These are phyloP conservation scores for Coemansia sp. DNA, from an alignment of 192 early-diverging fungal genomes.

Conservation along the genomic window DNA sequence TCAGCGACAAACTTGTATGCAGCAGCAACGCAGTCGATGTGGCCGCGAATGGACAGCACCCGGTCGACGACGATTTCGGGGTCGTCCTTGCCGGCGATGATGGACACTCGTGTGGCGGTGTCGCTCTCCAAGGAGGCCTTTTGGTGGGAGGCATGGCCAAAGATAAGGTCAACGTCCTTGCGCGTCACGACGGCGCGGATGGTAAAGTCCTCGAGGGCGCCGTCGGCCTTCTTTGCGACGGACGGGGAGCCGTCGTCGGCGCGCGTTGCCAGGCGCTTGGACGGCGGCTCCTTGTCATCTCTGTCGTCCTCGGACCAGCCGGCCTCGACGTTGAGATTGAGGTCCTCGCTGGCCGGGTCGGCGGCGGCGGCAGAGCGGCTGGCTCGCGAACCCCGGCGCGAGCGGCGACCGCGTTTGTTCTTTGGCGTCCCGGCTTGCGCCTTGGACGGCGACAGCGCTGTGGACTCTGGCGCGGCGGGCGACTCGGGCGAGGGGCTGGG, in stretches of 20 bases:
- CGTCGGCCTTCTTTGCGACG: constrained; percentile 9
- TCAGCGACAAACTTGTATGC: constrained; percentile 30
- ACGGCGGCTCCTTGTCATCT: constrained; percentile 35
- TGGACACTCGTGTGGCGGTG: constrained; percentile 13
- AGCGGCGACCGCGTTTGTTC: neutral
- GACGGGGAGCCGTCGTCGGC: constrained; percentile 9
- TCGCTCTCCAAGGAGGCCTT: constrained; percentile 22
- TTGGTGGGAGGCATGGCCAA: constrained; percentile 14
- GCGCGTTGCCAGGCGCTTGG: constrained; percentile 34
- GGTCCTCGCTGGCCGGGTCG: constrained; percentile 31
- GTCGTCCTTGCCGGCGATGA: constrained; percentile 47
- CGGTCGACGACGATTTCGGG: constrained; percentile 52
- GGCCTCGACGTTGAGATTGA: constrained; percentile 46
- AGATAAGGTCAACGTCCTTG: constrained; percentile 45
- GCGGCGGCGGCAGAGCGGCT: neutral
- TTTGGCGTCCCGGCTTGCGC: too few species aligned
- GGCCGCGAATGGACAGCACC: constrained; percentile 31
- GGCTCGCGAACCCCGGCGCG: neutral
- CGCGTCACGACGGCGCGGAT: constrained; percentile 49
- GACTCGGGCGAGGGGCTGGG: too few species aligned
- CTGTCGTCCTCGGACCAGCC: constrained; percentile 50
- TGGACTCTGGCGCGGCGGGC: too few species aligned
- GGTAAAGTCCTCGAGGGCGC: constrained; percentile 35
- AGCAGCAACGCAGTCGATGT: constrained; percentile 15
- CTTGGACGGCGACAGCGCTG: too few species aligned